A percentile compares a stretch with the other conserved stretches of the same genome.
These are phyloP conservation scores for Angomonas ambiguus DNA, from an alignment of 208 protist genomes.

Conservation along the genomic window DNA sequence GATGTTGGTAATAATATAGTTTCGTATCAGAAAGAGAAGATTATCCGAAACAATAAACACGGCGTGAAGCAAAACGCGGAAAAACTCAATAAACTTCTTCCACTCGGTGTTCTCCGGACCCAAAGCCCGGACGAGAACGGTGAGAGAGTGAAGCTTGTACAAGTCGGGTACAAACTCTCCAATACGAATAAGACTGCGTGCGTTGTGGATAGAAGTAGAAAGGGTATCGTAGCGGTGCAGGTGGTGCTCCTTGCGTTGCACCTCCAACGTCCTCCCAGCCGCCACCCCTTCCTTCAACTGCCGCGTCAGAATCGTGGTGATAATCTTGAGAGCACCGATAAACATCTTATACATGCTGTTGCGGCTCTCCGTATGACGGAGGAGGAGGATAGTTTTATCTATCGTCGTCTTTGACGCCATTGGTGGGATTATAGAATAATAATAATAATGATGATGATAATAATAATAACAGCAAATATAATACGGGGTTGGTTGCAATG, in stretches of 20 bases:
- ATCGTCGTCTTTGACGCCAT: neutral
- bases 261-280: neutral
- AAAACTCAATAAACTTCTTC: conserved; percentile 52
- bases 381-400: neutral
- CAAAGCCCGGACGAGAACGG: conserved; percentile 30
- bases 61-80: conserved; percentile 28
- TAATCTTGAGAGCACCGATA: neutral
- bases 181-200: conserved; percentile 44
- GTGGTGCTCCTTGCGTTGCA: neutral
- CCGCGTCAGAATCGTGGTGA: neutral
- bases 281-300: neutral
- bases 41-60: conserved; percentile 27
- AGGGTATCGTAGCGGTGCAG: neutral
- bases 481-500: too few relatives aligned
- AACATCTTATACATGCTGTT: neutral
- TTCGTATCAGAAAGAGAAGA: conserved; percentile 6
- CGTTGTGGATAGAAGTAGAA: conserved; percentile 17
- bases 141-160: conserved; percentile 30
- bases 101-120: conserved; percentile 26
- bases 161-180: conserved; percentile 37
- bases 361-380: neutral
- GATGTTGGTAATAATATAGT: neutral
- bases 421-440: too few relatives aligned
- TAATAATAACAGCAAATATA: too few relatives aligned
- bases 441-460: too few relatives aligned